phyloP scores from a whole-genome alignment of 305 asterid species.

The Fraxinus angustifolia region DNA sequence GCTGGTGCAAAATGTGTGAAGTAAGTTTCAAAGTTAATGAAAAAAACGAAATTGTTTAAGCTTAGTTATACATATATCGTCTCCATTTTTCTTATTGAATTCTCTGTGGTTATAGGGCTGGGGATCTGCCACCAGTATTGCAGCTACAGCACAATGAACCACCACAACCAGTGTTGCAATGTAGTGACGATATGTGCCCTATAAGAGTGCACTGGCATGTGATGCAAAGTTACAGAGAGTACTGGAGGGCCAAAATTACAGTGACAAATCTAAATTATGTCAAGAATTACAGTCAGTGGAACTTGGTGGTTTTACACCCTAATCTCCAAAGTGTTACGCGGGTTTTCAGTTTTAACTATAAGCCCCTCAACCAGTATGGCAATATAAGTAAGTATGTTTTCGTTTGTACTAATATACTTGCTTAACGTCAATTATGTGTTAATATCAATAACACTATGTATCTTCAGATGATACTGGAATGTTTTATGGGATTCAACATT shows the following conservation, averaged over 20 bases:
- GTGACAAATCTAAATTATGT: conserved; percentile 49
- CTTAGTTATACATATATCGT: background rate
- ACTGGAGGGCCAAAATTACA: conserved; percentile 81
- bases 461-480: conserved; percentile 67
- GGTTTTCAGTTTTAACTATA: conserved; percentile 81
- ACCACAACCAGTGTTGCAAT: conserved; percentile 42
- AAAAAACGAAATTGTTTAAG: background rate
- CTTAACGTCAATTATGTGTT: background rate
- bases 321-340: conserved; percentile 52
- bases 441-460: background rate
- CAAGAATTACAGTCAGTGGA: conserved; percentile 65
- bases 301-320: conserved; percentile 68
- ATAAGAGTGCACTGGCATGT: conserved; percentile 81
- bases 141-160: conserved; percentile 38
- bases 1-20: conserved; percentile 39
- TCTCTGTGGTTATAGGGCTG: conserved; percentile 32
- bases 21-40: conserved; percentile 21
- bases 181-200: conserved; percentile 76
- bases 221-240: conserved; percentile 53
- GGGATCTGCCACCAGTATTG: conserved; percentile 43
- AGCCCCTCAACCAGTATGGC: conserved; percentile 58
- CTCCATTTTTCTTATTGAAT: background rate
- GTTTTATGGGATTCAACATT: conserved; percentile 62
- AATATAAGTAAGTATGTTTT: conserved; percentile 46
- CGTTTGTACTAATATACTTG: background rate